Conservation (phyloP, 2,329 filamentous ascomycete genomes). For the Epichloe scottii region DNA sequence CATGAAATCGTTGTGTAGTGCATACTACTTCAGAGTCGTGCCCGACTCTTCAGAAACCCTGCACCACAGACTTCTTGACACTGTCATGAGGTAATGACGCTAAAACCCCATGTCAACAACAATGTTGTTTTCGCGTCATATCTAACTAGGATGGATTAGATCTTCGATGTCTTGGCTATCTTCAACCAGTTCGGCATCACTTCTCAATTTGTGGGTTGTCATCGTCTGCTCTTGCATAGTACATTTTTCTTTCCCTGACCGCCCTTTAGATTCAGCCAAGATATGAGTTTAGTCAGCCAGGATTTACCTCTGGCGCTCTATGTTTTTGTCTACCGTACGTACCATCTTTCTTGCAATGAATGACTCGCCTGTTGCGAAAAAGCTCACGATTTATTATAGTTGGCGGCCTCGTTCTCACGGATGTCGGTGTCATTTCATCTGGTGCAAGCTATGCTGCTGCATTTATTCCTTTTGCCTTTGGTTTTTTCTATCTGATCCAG, state of each 20-base stretch:
- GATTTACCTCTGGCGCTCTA: conserved; percentile 4
- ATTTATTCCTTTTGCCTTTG: conserved; percentile 30
- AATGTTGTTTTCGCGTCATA: background rate
- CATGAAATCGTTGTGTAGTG: background rate
- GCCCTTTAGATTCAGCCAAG: conserved; percentile 7
- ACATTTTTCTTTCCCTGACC: background rate
- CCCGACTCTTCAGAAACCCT: background rate
- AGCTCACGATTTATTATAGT: background rate
- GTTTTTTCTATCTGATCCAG: conserved; percentile 16
- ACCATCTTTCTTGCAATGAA: too few species aligned
- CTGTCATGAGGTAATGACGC: background rate
- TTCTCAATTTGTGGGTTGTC: background rate
- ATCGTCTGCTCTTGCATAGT: background rate
- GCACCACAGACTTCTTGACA: background rate
- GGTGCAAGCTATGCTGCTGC: conserved; percentile 30
- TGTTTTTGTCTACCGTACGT: conserved; percentile 1
- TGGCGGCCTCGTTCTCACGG: background rate
- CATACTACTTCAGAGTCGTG: background rate
- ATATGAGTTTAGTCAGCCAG: conserved; percentile 7
- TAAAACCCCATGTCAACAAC: background rate
- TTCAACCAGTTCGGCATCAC: background rate
- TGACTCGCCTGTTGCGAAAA: too few species aligned
- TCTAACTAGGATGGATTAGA: background rate
- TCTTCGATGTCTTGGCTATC: background rate
- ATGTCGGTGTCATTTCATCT: conserved; percentile 25